phyloP scores from a whole-genome alignment of 2,329 filamentous ascomycete genomes.

The Colletotrichum sp. region DNA sequence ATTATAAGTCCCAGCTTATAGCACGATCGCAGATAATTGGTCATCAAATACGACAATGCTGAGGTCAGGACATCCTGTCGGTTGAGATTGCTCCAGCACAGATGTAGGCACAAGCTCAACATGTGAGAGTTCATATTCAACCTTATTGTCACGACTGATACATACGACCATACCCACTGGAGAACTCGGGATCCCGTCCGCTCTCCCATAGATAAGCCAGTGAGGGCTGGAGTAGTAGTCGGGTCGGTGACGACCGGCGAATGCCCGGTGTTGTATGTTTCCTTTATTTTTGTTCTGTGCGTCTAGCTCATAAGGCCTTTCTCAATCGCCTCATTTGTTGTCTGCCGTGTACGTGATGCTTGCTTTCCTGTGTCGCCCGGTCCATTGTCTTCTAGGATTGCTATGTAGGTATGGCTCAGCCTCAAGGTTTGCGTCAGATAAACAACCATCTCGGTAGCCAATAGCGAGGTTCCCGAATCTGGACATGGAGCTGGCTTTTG shows the following conservation, averaged over 20 bases:
- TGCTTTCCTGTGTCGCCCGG: neutral
- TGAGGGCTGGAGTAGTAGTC: no score
- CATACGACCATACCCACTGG: neutral
- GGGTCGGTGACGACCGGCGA: neutral
- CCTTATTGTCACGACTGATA: accelerated
- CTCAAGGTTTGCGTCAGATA: neutral
- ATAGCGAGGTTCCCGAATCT: neutral
- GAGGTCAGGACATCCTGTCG: neutral
- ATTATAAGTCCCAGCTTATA: neutral
- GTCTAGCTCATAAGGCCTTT: neutral
- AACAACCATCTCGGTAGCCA: neutral
- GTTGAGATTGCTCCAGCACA: neutral
- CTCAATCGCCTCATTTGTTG: neutral
- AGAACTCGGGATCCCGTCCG: neutral
- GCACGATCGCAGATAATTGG: neutral
- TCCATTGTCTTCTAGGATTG: neutral
- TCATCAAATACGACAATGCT: neutral
- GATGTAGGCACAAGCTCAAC: neutral
- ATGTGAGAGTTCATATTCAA: neutral
- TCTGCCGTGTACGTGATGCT: neutral
- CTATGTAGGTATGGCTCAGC: neutral
- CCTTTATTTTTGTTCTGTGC: neutral
- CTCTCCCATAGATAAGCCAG: neutral
- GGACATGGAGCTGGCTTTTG: neutral
- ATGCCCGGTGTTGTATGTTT: neutral